Evolutionary conservation across 148 eudicot species (phyloP), one percentile per base, ranked within the genome.

Genomic region (Vaccinium myrtillus): DNA sequence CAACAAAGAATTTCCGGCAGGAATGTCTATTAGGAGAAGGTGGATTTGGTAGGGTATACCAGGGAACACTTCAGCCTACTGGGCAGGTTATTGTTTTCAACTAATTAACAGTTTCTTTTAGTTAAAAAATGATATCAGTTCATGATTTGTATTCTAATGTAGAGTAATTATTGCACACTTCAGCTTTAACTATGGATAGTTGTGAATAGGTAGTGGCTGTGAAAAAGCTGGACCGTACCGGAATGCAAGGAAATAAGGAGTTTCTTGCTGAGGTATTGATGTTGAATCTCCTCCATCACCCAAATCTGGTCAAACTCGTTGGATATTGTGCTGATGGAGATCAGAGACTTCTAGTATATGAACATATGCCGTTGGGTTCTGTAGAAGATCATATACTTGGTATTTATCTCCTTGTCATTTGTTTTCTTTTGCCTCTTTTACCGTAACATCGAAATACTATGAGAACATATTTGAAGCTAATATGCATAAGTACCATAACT

Each of bases 311-410:
- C 67, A 88, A 79, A 23, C 91, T 95, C 8, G 82, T 95, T 9
- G 98, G 98, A 46, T 94, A 93, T 76, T 94, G 98, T 89, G 96
- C 98, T 77, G 98, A 95, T 87, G 98, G 98, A 84, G 98, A 95
- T 71, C 98, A 95, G 79, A 89, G 98, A 86, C 93, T 94, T 88
- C 88, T 95, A 86, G 98, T 95, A n/a, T 91, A 93, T 77, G 98
- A 95, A 77, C 92, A 90, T 89, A 85, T 95, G 92, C 86, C 93
- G n/a, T 78, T 78, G 87, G 95, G 98, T 77, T 93, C 94, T 77
- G 79, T 95, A 67, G 91, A 93, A 81, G 84, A 89, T 55, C 94
- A 91, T 82, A 86, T 95, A 78, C 86, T 90, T 83, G 98, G 98
- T 95, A 94, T 14, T n/a, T 10, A 76, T 77, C 70, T n/a, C 63